Conservation (phyloP, 139 green algal genomes). For the Limnomonas spitsbergensis region DNA sequence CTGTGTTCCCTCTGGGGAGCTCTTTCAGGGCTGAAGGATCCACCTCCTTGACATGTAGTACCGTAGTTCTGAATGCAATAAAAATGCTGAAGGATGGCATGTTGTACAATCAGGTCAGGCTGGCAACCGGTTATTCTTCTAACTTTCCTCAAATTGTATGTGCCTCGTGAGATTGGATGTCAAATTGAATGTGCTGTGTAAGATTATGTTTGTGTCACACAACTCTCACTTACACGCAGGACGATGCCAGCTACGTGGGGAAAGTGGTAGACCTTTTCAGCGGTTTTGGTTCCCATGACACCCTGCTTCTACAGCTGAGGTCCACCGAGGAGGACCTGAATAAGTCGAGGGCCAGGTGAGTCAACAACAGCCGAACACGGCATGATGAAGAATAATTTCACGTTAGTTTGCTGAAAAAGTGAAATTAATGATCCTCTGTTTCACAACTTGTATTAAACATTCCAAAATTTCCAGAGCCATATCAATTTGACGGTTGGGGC, state of each 20-base stretch:
- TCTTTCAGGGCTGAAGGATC: too few species aligned
- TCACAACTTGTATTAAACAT: background rate
- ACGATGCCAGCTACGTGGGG: slow-evolving; percentile 21
- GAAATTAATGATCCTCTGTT: too few species aligned
- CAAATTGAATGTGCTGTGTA: too few species aligned
- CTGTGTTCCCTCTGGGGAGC: too few species aligned
- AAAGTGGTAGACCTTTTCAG: slow-evolving; percentile 37
- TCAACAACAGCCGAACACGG: too few species aligned
- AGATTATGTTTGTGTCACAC: background rate
- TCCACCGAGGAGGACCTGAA: slow-evolving; percentile 28
- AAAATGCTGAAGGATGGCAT: background rate
- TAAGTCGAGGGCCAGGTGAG: slow-evolving; percentile 22
- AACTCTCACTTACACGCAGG: background rate
- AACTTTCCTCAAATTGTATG: too few species aligned
- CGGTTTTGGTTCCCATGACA: slow-evolving; percentile 43
- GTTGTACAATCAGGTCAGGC: slow-evolving; percentile 1
- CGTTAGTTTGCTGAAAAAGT: too few species aligned
- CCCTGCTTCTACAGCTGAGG: slow-evolving; percentile 31
- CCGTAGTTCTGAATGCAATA: background rate
- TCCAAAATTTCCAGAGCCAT: background rate
- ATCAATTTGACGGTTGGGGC: background rate
- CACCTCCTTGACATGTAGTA: too few species aligned
- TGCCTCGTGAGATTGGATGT: too few species aligned
- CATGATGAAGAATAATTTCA: too few species aligned
- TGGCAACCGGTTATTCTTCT: too few species aligned